phyloP scores from a whole-genome alignment of 495 filamentous ascomycete genomes.

The Choiromyces venosus region DNA sequence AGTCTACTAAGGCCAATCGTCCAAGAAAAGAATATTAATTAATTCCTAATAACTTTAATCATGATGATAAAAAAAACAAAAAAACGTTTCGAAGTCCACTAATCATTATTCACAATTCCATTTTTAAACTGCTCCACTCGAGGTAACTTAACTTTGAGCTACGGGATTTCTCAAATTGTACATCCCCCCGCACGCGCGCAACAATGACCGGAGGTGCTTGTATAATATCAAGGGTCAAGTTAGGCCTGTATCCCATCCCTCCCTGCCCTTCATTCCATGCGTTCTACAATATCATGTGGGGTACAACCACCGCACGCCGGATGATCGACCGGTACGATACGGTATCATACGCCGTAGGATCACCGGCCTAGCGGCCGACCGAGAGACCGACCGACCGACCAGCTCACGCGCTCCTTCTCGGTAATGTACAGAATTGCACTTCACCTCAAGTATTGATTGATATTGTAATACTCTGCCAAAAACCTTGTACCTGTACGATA shows the following conservation, averaged over 20 bases:
- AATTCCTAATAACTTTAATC: background rate
- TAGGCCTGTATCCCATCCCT: background rate
- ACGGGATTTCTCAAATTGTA: background rate
- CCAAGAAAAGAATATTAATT: background rate
- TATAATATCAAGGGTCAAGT: background rate
- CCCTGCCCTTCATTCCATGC: background rate
- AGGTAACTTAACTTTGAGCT: background rate
- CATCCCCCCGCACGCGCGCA: background rate
- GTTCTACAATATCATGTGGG: background rate
- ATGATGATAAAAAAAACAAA: background rate
- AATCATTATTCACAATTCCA: background rate
- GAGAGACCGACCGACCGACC: background rate
- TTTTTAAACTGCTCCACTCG: background rate
- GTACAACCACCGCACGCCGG: background rate
- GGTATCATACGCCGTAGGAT: background rate
- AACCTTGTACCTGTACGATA: background rate
- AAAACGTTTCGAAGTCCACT: background rate
- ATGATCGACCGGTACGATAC: slow-evolving; percentile 4
- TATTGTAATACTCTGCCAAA: background rate
- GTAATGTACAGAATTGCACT: background rate
- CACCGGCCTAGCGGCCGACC: background rate
- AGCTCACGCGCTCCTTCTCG: background rate
- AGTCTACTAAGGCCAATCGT: background rate
- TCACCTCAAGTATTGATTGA: background rate
- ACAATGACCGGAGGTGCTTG: background rate